phyloP scores from a whole-genome alignment of 2,329 filamentous ascomycete genomes.

The Aspergillus udagawae region DNA sequence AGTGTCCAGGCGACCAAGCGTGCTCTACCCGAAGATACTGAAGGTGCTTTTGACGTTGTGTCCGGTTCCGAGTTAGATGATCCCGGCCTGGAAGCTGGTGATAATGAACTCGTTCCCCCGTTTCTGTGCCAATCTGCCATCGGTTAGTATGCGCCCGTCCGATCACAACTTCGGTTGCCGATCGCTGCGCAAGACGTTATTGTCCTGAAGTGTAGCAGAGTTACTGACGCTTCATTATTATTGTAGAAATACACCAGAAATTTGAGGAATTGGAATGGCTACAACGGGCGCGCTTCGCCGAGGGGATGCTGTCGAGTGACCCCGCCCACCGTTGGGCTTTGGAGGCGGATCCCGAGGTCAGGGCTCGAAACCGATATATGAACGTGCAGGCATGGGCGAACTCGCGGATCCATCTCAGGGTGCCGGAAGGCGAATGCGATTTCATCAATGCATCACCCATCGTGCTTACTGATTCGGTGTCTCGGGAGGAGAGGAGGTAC shows the following conservation, averaged over 20 bases:
- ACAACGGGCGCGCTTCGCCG: slow-evolving; percentile 52
- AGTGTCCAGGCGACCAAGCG: slow-evolving; percentile 37
- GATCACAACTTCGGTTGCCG: neutral
- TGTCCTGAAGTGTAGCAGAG: neutral
- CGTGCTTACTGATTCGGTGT: slow-evolving; percentile 50
- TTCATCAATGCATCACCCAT: slow-evolving; percentile 83
- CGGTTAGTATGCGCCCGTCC: slow-evolving; percentile 27
- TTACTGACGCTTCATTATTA: slow-evolving; percentile 4
- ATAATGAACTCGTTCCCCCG: slow-evolving; percentile 32
- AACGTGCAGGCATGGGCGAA: slow-evolving; percentile 89
- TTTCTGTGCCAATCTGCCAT: slow-evolving; percentile 36
- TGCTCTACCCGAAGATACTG: slow-evolving; percentile 33
- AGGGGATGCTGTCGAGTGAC: slow-evolving; percentile 43
- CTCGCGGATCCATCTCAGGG: slow-evolving; percentile 76
- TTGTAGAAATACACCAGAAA: slow-evolving; percentile 54
- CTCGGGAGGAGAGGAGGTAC: slow-evolving; percentile 54
- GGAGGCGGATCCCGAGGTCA: slow-evolving; percentile 53
- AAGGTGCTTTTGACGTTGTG: slow-evolving; percentile 25
- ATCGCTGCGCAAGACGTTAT: neutral
- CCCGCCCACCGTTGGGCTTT: slow-evolving; percentile 56
- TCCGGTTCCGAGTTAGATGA: slow-evolving; percentile 25
- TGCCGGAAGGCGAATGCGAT: slow-evolving; percentile 68
- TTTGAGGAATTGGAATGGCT: slow-evolving; percentile 61
- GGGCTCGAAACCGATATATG: slow-evolving; percentile 72
- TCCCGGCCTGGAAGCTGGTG: slow-evolving; percentile 22